These are phyloP conservation scores for Tetracentron sinense DNA, from an alignment of 164 flowering plant species.

Conservation along the genomic window DNA sequence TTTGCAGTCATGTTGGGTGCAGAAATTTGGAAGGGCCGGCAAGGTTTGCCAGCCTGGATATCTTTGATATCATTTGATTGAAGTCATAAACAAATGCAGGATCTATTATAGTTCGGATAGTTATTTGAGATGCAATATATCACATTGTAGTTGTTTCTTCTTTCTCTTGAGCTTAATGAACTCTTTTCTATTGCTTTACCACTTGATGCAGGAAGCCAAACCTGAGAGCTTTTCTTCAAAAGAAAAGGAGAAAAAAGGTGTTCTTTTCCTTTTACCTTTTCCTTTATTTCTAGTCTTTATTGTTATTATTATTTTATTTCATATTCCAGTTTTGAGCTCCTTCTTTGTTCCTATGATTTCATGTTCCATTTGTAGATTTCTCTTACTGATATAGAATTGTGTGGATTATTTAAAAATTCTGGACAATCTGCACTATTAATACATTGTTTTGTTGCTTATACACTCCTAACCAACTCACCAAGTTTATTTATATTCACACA, in stretches of 20 bases:
- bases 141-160: neutral
- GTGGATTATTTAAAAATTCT: too few species aligned
- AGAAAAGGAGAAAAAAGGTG: constrained; percentile 51
- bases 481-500: too few species aligned
- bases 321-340: neutral
- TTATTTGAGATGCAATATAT: neutral
- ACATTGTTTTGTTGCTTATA: too few species aligned
- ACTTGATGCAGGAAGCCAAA: constrained; percentile 46
- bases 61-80: neutral
- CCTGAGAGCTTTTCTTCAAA: constrained; percentile 21
- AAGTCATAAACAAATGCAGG: neutral
- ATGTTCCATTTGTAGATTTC: neutral
- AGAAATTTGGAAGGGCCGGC: neutral
- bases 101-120: neutral
- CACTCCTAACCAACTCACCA: too few species aligned
- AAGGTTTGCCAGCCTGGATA: neutral
- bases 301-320: neutral
- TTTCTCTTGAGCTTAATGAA: constrained; percentile 5
- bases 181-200: neutral
- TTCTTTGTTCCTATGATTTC: neutral
- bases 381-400: neutral
- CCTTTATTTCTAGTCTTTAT: too few species aligned
- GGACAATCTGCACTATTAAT: too few species aligned
- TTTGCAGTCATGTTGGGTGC: neutral
- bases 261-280: too few species aligned